A percentile compares a stretch with the other conserved stretches of the same genome.
phyloP scores from a whole-genome alignment of 305 asterid genomes.

The Coffea humblotiana region DNA sequence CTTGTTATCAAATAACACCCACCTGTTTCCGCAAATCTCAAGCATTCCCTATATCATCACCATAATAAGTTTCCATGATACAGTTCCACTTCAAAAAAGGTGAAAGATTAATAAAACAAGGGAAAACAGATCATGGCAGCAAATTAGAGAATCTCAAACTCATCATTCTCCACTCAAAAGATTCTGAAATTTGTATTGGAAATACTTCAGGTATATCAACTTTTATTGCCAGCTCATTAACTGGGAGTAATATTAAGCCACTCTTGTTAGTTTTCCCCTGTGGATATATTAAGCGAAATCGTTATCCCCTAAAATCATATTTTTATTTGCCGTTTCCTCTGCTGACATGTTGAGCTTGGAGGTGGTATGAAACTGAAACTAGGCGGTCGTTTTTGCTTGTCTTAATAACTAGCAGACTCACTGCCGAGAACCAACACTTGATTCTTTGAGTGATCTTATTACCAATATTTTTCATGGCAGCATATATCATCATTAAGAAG shows the following conservation, averaged over 20 bases:
- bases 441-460: background rate
- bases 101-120: background rate
- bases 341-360: background rate
- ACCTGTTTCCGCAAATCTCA: slow-evolving; percentile 59
- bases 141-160: background rate
- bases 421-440: background rate
- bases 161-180: background rate
- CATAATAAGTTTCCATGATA: background rate
- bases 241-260: background rate
- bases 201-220: background rate
- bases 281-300: background rate
- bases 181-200: no score
- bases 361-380: background rate
- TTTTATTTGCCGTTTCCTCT: background rate
- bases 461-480: background rate
- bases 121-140: background rate
- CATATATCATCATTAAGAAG: background rate
- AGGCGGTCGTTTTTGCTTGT: background rate
- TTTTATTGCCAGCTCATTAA: background rate
- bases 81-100: background rate
- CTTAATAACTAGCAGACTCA: background rate
- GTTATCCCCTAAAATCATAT: background rate
- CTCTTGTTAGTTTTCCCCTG: background rate
- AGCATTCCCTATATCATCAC: slow-evolving; percentile 46
- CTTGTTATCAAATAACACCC: slow-evolving; percentile 55